phyloP scores from a whole-genome alignment of 2,329 filamentous ascomycete genomes.

The Clathrospora elynae region DNA sequence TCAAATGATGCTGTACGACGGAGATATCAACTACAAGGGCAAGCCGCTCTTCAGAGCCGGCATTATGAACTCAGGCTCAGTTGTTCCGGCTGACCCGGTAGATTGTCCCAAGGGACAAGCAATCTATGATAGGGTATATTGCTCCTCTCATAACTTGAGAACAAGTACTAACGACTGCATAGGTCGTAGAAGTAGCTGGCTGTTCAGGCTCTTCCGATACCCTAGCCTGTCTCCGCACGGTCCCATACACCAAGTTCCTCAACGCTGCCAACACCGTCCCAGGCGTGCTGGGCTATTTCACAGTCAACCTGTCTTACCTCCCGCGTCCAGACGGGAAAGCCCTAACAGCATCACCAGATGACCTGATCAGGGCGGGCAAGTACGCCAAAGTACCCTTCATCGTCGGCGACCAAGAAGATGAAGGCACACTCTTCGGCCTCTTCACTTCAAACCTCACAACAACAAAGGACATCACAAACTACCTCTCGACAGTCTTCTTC shows the following conservation, averaged over 20 bases:
- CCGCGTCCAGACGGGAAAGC: constrained; percentile 72
- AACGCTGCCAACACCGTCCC: constrained; percentile 73
- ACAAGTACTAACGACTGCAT: constrained; percentile 61
- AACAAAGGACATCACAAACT: constrained; percentile 62
- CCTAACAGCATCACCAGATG: constrained; percentile 67
- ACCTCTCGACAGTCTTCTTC: constrained; percentile 68
- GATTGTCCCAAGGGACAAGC: constrained; percentile 69
- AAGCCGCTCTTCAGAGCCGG: constrained; percentile 74
- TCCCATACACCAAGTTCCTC: constrained; percentile 58
- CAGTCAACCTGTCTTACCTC: constrained; percentile 73
- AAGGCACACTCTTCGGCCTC: constrained; percentile 75
- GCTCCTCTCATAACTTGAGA: constrained; percentile 10
- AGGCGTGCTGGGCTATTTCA: constrained; percentile 68
- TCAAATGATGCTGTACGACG: constrained; percentile 75
- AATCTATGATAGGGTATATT: constrained; percentile 56
- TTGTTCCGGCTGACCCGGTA: constrained; percentile 57
- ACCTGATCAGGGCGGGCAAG: constrained; percentile 58
- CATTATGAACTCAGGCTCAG: constrained; percentile 66
- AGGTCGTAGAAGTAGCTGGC: constrained; percentile 54
- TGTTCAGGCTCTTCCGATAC: constrained; percentile 52
- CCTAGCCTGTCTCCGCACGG: constrained; percentile 55
- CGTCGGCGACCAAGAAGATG: constrained; percentile 78
- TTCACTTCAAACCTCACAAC: constrained; percentile 72
- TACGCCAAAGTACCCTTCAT: constrained; percentile 67
- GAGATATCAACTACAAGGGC: constrained; percentile 75